Evolutionary conservation across 371 early-diverging fungal species (phyloP).

Genomic region (Aphelidium insulamus): DNA sequence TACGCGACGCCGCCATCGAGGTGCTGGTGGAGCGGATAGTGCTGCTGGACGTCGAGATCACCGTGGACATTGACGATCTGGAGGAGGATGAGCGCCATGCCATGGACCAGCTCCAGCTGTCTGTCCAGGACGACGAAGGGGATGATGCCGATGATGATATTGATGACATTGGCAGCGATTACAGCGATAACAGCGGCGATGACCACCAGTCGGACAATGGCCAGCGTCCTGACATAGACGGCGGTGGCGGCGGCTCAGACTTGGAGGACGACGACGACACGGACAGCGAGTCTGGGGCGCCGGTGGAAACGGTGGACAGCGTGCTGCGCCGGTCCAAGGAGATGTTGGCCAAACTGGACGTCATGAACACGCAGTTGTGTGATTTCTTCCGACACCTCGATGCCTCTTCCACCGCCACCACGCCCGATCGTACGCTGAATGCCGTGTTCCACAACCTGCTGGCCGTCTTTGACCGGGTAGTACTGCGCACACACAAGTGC

Average conservation of each 20-base stretch:
- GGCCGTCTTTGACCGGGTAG: slow-evolving; percentile 48
- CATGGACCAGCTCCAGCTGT: background rate
- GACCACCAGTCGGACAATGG: slow-evolving; percentile 4
- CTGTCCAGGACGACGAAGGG: slow-evolving; percentile 6
- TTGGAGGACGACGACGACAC: slow-evolving; percentile 9
- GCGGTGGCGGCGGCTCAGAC: slow-evolving; percentile 8
- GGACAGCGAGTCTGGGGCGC: slow-evolving; percentile 8
- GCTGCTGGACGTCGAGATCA: slow-evolving; percentile 83
- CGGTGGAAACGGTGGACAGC: slow-evolving; percentile 10
- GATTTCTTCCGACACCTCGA: slow-evolving; percentile 16
- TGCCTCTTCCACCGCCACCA: slow-evolving; percentile 5
- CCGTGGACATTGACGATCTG: slow-evolving; percentile 73
- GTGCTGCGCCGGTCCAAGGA: slow-evolving; percentile 23
- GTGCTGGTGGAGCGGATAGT: slow-evolving; percentile 54
- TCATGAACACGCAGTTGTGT: slow-evolving; percentile 47
- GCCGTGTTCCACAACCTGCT: slow-evolving; percentile 39
- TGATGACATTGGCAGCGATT: slow-evolving; percentile 4
- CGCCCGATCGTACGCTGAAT: slow-evolving; percentile 8
- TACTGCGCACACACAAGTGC: slow-evolving; percentile 68
- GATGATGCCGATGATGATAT: slow-evolving; percentile 14
- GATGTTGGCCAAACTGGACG: slow-evolving; percentile 62
- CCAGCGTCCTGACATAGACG: slow-evolving; percentile 9
- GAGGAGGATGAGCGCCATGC: slow-evolving; percentile 27
- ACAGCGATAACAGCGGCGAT: slow-evolving; percentile 7
- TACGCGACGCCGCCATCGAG: slow-evolving; percentile 47